A percentile compares a stretch with the other conserved stretches of the same genome.
Evolutionary conservation across 192 early-diverging fungal species (phyloP).

Genomic region (Mortierella claussenii): DNA sequence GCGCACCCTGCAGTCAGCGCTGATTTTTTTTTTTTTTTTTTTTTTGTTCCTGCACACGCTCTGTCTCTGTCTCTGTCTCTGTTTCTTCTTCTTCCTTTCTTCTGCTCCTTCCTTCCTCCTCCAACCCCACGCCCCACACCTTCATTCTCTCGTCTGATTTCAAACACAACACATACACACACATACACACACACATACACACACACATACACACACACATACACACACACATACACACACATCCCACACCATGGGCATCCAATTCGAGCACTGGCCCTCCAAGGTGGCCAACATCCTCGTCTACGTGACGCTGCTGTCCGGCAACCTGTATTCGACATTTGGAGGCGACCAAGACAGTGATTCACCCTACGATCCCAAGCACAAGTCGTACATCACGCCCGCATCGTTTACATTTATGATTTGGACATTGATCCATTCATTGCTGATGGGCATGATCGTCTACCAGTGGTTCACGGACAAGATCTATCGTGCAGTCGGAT

Average conservation of each 20-base stretch:
- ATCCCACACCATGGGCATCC: constrained; percentile 31
- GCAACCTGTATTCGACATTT: constrained; percentile 43
- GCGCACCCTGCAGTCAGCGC: too few species aligned
- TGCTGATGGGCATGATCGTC: constrained; percentile 70
- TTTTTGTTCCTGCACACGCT: too few species aligned
- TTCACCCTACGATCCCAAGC: constrained; percentile 41
- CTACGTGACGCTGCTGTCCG: constrained; percentile 39
- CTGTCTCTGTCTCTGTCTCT: too few species aligned
- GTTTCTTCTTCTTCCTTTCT: too few species aligned
- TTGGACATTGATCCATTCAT: constrained; percentile 72
- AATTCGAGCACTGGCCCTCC: constrained; percentile 44
- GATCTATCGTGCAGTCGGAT: constrained; percentile 65
- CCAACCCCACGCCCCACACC: too few species aligned
- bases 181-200: too few species aligned
- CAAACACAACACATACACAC: too few species aligned
- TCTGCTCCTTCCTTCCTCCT: too few species aligned
- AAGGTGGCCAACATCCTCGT: constrained; percentile 50
- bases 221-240: too few species aligned
- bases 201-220: too few species aligned
- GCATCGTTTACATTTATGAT: constrained; percentile 68
- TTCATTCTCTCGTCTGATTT: too few species aligned
- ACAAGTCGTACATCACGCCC: constrained; percentile 73
- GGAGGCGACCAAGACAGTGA: constrained; percentile 23
- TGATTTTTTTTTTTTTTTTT: too few species aligned
- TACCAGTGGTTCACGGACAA: constrained; percentile 72